Percentiles rank a stretch among this genome's conserved stretches.
phyloP scores from a whole-genome alignment of 1,139 yeast species.

The Nakaseomyces sp. region DNA sequence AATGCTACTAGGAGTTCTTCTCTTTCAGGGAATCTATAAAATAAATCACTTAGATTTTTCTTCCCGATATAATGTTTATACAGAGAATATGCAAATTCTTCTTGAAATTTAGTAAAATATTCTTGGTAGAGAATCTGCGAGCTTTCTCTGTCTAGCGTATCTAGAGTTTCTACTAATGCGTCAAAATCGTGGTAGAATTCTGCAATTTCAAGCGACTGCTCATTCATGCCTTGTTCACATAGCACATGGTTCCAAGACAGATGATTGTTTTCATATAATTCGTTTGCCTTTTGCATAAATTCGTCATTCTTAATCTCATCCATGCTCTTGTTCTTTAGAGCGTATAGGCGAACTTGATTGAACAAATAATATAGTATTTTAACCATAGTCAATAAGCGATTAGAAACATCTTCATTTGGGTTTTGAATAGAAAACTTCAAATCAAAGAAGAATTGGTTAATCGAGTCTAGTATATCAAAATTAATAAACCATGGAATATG shows the following conservation, averaged over 20 bases:
- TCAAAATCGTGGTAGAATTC: constrained; percentile 60
- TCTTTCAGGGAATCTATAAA: constrained; percentile 51
- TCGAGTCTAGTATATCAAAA: constrained; percentile 17
- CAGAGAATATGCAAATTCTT: constrained; percentile 58
- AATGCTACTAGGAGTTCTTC: constrained; percentile 44
- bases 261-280: constrained; percentile 28
- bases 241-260: constrained; percentile 48
- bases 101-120: constrained; percentile 56
- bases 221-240: constrained; percentile 39
- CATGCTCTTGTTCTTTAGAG: constrained; percentile 13
- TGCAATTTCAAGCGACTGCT: constrained; percentile 53
- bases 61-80: constrained; percentile 51
- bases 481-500: constrained; percentile 34
- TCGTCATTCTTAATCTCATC: constrained; percentile 9
- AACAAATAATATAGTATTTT: constrained; percentile 33
- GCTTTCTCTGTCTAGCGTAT: constrained; percentile 39
- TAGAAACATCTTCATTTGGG: constrained; percentile 5
- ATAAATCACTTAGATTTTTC: constrained; percentile 46
- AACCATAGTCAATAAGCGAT: constrained; percentile 25
- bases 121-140: constrained; percentile 38
- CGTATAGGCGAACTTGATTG: constrained; percentile 32
- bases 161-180: constrained; percentile 57
- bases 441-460: constrained; percentile 29
- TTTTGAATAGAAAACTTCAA: constrained; percentile 18
- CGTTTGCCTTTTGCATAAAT: not conserved